Evolutionary conservation across 148 eudicot genomes (phyloP).

Genomic region (Silene uniflora): DNA sequence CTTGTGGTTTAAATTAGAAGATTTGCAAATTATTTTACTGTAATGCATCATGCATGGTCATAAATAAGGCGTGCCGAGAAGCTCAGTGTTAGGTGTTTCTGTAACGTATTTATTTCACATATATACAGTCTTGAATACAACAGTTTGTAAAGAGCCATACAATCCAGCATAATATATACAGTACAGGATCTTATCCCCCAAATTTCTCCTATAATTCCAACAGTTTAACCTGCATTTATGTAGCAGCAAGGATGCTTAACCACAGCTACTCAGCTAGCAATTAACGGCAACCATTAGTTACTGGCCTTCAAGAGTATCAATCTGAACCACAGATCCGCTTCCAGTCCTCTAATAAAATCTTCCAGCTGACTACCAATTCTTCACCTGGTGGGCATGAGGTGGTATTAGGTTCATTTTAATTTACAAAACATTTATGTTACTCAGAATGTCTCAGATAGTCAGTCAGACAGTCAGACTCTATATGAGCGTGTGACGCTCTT

Average conservation of each 20-base stretch:
- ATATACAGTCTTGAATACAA: not conserved
- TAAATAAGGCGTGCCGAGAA: not conserved
- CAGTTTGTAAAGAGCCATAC: slow-evolving; percentile 5
- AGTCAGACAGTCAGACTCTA: too few species aligned
- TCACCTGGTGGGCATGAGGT: not conserved
- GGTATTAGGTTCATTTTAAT: not conserved
- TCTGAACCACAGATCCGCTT: not conserved
- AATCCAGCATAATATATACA: slow-evolving; percentile 5
- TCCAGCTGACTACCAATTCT: not conserved
- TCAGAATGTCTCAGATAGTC: too few species aligned
- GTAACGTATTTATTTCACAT: not conserved
- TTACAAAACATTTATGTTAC: not conserved
- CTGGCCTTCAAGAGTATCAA: not conserved
- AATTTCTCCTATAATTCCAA: not conserved
- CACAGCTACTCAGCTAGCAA: not conserved
- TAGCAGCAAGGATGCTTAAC: not conserved
- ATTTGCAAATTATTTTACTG: too few species aligned
- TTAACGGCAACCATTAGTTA: not conserved
- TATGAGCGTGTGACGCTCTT: too few species aligned
- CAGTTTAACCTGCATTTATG: not conserved
- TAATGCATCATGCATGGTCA: too few species aligned
- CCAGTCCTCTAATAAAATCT: not conserved
- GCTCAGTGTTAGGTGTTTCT: not conserved
- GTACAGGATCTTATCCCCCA: not conserved
- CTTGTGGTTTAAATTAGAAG: not conserved